Conservation (phyloP, 192 early-diverging fungal species). For the Endogone sp. region DNA sequence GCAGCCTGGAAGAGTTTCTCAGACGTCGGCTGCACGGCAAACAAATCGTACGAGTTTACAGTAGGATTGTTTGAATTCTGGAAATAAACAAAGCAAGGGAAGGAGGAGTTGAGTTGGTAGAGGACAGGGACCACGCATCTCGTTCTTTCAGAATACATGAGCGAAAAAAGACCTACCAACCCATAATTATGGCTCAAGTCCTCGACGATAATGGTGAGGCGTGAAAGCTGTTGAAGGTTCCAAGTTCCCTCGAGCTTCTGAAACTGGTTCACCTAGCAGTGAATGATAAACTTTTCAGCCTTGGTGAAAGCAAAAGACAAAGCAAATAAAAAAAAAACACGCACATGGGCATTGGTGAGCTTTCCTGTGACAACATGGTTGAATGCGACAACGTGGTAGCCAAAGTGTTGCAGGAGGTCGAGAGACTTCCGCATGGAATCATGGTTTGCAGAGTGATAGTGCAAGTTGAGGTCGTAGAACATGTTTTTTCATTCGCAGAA, state of each 20-base stretch:
- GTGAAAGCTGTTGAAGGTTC: slow-evolving; percentile 47
- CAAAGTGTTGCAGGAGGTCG: slow-evolving; percentile 44
- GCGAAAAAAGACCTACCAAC: slow-evolving; percentile 31
- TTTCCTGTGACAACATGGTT: slow-evolving; percentile 47
- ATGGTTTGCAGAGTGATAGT: slow-evolving; percentile 33
- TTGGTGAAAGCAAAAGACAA: background rate
- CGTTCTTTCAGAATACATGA: background rate
- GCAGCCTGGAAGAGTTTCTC: slow-evolving; percentile 72
- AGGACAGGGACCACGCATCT: background rate
- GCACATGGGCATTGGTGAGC: slow-evolving; percentile 30
- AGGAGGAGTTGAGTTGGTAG: background rate
- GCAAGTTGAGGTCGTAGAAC: slow-evolving; percentile 59
- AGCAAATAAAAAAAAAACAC: background rate
- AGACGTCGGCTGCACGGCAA: slow-evolving; percentile 68
- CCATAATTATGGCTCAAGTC: slow-evolving; percentile 53
- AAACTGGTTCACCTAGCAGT: background rate
- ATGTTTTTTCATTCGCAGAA: slow-evolving; percentile 24
- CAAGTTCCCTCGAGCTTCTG: slow-evolving; percentile 1
- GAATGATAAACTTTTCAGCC: slow-evolving; percentile 6
- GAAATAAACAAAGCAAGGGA: background rate
- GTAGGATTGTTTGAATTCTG: slow-evolving; percentile 26
- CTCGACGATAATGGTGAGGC: slow-evolving; percentile 55
- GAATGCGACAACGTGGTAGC: slow-evolving; percentile 53
- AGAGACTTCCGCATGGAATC: slow-evolving; percentile 40
- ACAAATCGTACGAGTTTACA: slow-evolving; percentile 53